phyloP scores from a whole-genome alignment of 495 filamentous ascomycete species.

The Aspergillus homomorphus region DNA sequence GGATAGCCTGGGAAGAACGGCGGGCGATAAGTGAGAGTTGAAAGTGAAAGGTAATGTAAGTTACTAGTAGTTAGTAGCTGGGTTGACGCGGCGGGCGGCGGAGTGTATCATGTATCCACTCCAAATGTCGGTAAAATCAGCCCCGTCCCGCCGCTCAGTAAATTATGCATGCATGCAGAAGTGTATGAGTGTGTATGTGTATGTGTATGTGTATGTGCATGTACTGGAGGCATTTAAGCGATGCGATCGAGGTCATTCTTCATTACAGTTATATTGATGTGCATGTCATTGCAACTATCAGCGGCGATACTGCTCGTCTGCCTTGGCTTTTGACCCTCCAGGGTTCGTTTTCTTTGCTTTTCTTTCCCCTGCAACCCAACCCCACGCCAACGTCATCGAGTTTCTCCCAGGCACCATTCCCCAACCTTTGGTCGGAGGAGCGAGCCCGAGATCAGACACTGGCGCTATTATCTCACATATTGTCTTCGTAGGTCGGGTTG shows the following conservation, averaged over 20 bases:
- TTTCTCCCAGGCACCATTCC: neutral
- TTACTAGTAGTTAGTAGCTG: no score
- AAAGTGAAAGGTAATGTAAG: neutral
- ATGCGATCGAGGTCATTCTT: no score
- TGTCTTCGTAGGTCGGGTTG: no score
- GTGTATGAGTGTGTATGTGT: no score
- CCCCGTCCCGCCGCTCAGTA: neutral
- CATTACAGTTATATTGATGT: no score
- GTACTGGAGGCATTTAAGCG: no score
- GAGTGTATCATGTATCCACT: neutral
- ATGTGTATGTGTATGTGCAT: no score
- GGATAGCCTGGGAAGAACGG: neutral
- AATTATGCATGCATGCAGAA: neutral
- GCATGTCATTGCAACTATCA: neutral
- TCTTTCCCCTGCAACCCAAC: slow-evolving; percentile 5
- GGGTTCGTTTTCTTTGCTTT: neutral
- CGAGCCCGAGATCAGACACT: no score
- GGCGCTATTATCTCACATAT: neutral
- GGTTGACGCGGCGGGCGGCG: slow-evolving; percentile 3
- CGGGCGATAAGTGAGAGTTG: slow-evolving; percentile 4
- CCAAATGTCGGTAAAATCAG: slow-evolving; percentile 1
- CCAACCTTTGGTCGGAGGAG: neutral
- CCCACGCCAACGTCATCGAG: slow-evolving; percentile 10
- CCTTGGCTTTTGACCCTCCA: no score
- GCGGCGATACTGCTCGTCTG: no score